These are phyloP conservation scores for Ophiostoma novo-ulmi DNA, from an alignment of 2,329 filamentous ascomycete genomes.

Conservation along the genomic window DNA sequence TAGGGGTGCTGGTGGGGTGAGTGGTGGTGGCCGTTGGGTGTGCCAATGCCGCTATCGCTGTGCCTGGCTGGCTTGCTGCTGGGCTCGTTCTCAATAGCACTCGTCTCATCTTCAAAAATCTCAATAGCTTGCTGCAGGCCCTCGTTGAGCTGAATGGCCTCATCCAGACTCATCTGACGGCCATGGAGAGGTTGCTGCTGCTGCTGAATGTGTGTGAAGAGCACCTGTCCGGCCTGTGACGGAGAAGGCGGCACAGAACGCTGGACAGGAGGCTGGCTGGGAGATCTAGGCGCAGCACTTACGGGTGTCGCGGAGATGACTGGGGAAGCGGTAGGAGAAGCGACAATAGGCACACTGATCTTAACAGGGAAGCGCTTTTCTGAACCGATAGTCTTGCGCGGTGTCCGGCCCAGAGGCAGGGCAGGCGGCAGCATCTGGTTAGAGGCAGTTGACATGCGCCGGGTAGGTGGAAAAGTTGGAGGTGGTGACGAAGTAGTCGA, in stretches of 20 bases:
- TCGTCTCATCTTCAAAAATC: slow-evolving; percentile 55
- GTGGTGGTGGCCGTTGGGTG: slow-evolving; percentile 12
- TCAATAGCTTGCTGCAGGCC: slow-evolving; percentile 56
- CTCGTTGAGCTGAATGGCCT: slow-evolving; percentile 51
- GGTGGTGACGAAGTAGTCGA: slow-evolving; percentile 26
- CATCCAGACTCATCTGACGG: slow-evolving; percentile 46
- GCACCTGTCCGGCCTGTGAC: slow-evolving; percentile 16
- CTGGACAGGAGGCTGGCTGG: background rate
- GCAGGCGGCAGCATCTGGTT: slow-evolving; percentile 33
- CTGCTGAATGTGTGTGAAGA: slow-evolving; percentile 27
- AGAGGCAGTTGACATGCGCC: slow-evolving; percentile 20
- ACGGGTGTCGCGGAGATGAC: background rate
- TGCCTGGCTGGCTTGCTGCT: slow-evolving; percentile 22
- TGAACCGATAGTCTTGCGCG: slow-evolving; percentile 44
- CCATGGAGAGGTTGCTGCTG: slow-evolving; percentile 31
- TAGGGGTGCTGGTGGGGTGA: slow-evolving; percentile 35
- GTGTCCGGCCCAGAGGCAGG: slow-evolving; percentile 38
- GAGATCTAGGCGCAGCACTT: slow-evolving; percentile 13
- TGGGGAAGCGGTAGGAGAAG: slow-evolving; percentile 10
- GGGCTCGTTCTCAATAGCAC: slow-evolving; percentile 32
- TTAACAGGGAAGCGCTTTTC: slow-evolving; percentile 59
- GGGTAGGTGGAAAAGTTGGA: slow-evolving; percentile 23
- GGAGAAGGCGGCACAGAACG: slow-evolving; percentile 25
- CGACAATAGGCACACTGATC: slow-evolving; percentile 39
- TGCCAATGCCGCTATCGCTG: slow-evolving; percentile 21